Conservation (phyloP, 495 filamentous ascomycete genomes). For the Xylaria sp. region DNA sequence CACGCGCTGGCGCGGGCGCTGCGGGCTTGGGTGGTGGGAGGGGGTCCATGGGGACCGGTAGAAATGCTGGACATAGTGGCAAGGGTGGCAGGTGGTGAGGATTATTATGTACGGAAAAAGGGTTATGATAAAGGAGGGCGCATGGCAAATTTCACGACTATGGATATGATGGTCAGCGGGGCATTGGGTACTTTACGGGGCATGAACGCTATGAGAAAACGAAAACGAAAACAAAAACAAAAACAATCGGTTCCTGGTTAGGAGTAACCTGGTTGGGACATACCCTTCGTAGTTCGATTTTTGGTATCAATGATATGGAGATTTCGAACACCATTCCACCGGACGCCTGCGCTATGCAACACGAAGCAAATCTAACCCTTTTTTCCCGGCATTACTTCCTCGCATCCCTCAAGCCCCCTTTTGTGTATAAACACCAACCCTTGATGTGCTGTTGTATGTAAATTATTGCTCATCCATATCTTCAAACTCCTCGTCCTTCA, state of each 20-base stretch:
- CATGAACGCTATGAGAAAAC: conserved; percentile 7
- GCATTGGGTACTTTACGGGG: conserved; percentile 7
- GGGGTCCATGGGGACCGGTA: conserved; percentile 12
- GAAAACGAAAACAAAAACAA: background rate
- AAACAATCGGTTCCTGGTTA: background rate
- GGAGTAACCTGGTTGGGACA: background rate
- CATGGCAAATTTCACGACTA: conserved; percentile 14
- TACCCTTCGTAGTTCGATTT: conserved; percentile 23
- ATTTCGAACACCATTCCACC: conserved; percentile 14
- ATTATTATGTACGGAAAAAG: background rate
- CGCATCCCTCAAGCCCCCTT: background rate
- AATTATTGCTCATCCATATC: conserved; percentile 55
- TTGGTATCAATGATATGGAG: conserved; percentile 32
- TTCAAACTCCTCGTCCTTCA: conserved; percentile 76
- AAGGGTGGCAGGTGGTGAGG: conserved; percentile 38
- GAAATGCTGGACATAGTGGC: conserved; percentile 35
- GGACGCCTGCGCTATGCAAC: conserved; percentile 45
- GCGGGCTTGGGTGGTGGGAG: conserved; percentile 30
- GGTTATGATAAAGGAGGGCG: conserved; percentile 8
- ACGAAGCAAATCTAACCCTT: conserved; percentile 15
- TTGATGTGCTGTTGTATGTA: conserved; percentile 1
- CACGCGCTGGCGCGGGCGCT: conserved; percentile 28
- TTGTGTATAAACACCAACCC: background rate
- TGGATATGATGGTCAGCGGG: conserved; percentile 22
- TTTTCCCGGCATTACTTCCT: background rate